Base-by-base conservation (phyloP, 768 basidiomycete genomes). In the Termitomyces sp. region DNA sequence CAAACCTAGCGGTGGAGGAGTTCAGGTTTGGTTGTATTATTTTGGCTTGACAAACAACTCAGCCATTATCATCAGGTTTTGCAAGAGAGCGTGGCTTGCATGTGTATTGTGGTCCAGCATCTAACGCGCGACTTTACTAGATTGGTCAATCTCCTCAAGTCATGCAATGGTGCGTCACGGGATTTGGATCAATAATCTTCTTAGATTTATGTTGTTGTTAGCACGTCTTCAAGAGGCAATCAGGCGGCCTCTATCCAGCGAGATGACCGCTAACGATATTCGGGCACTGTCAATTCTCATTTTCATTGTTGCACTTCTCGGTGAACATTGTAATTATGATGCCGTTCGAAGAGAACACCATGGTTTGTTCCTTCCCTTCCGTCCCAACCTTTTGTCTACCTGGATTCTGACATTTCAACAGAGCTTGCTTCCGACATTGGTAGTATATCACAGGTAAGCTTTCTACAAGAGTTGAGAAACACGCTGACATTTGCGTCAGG, bases 61-160 rank as follows among this genome's bases (percentile, higher is more conserved):
- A 25, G 31, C 40, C 52, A 40, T 56, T 31, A 31, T 15, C 57
- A 12, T 45, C 64, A 95, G 90, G 87, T 90, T 25, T 73, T 98
- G 37, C 94, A 96, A 76, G 97, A 98, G 73, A 86, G 87, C 12
- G 91, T 98, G 14, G 93, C 93, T 0, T 98, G 96, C 65, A 87
- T 96, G 77, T 96, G 95, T 70, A 83, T 85, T 0, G 90, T 91
- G 1, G 88, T 96, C 1, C 86, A 87, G 55, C 76, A 91, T 65
- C 80, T 98, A 17, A 98, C 97, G 0, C 91, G 92, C 61, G 94
- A 98, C 66, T 96, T 88, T 67, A 76, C 76, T 15, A 83, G 87
- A 40, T 79, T 98, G 17, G 83, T 94, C 31, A 87, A 86, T 38
- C 79, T 98, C 4, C 71, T 98, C 64, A 90, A 90, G 66, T 94